A percentile compares a stretch with the other conserved stretches of the same genome.
phyloP scores from a whole-genome alignment of 345 rosid species.

The Punica granatum region DNA sequence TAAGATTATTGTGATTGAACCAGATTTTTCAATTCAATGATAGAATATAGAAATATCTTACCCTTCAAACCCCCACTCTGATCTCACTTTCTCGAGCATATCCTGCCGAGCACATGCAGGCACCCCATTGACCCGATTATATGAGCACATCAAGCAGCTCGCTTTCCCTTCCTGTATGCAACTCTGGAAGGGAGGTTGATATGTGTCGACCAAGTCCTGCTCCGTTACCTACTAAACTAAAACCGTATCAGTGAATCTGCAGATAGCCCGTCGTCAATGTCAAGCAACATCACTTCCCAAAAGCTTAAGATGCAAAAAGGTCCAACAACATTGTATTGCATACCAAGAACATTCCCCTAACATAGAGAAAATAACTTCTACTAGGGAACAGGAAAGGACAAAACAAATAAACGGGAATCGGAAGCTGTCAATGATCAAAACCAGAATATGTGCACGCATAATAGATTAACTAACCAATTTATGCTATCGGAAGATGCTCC shows the following conservation, averaged over 20 bases:
- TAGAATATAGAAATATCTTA: conserved; percentile 12
- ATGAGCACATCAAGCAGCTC: conserved; percentile 95
- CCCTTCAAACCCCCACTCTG: conserved; percentile 90
- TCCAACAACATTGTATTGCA: background rate
- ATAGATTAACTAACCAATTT: no score
- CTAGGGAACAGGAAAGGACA: background rate
- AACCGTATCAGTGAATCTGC: background rate
- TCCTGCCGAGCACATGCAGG: conserved; percentile 74
- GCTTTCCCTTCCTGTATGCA: conserved; percentile 76
- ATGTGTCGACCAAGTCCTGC: conserved; percentile 85
- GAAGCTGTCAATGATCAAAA: background rate
- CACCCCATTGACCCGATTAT: conserved; percentile 79
- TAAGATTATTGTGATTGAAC: background rate
- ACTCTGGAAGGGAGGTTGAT: conserved; percentile 71
- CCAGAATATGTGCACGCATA: background rate
- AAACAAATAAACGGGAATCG: background rate
- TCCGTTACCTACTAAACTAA: conserved; percentile 49
- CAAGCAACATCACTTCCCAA: background rate
- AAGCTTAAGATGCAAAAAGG: background rate
- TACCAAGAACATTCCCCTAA: background rate
- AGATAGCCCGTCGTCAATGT: background rate
- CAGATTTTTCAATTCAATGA: background rate
- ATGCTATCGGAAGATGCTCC: no score
- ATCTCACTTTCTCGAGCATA: conserved; percentile 57
- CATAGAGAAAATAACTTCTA: background rate